These are phyloP conservation scores for Hygrocybe coccinea DNA, from an alignment of 768 basidiomycete genomes.

Conservation along the genomic window DNA sequence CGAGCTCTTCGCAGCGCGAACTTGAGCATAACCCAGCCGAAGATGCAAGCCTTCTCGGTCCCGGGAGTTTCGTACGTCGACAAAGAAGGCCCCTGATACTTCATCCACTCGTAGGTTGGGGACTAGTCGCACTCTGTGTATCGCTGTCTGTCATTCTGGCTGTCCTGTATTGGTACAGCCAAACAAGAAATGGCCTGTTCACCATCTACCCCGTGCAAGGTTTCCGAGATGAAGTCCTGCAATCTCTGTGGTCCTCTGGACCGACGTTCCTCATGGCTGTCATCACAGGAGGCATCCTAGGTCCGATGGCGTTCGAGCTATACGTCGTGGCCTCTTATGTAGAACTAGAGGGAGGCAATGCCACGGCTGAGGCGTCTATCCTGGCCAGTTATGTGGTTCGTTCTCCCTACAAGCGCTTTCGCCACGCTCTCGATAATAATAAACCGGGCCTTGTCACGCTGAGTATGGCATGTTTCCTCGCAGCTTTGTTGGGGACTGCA, in stretches of 20 bases:
- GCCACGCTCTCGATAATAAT: not conserved
- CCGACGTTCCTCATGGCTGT: not conserved
- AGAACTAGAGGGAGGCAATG: not conserved
- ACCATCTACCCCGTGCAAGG: not conserved
- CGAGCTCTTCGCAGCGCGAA: too few species aligned
- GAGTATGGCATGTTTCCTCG: not conserved
- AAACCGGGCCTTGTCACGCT: not conserved
- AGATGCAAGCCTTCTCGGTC: too few species aligned
- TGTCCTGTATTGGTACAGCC: not conserved
- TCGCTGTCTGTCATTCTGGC: not conserved
- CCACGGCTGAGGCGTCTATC: not conserved
- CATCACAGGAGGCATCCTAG: not conserved
- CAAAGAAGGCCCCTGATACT: not conserved
- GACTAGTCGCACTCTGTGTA: not conserved
- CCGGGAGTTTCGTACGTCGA: not conserved
- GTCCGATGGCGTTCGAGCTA: not conserved
- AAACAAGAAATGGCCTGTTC: constrained; percentile 1
- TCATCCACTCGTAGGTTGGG: constrained; percentile 1
- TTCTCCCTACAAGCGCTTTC: not conserved
- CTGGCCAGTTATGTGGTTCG: not conserved
- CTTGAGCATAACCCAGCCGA: too few species aligned
- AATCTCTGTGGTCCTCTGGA: not conserved
- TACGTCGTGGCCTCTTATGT: not conserved
- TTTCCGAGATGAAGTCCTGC: not conserved
- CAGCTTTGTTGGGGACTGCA: not conserved